Base-by-base conservation (phyloP, 163 green algal species). In the Chlorella variabilis region DNA sequence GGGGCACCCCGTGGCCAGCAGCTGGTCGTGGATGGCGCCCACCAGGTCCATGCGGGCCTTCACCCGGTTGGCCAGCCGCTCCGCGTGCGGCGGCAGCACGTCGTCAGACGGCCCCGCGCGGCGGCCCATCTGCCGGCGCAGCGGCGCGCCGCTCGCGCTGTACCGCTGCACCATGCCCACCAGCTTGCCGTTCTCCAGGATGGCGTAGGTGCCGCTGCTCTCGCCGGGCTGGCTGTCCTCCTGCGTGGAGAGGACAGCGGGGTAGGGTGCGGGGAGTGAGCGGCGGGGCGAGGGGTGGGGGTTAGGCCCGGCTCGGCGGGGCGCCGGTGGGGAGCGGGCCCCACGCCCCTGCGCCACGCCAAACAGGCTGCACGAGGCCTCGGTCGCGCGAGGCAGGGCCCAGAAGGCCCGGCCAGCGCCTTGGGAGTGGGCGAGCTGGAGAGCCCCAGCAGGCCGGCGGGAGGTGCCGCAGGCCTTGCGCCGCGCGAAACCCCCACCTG, bases 141-240 rank as follows among this genome's bases (percentile, higher is more conserved):
- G 49, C 71, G 49, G 49, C 71, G 45, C 45, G 41, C 39, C 70
- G 39, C 51, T 39, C 29, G 23, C 39, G 8, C 38, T 45, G 48
- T 66, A 65, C 38, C 45, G 71, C 54, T 70, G 25, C 73, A 80
- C 51, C 54, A 80, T 21, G 73, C 73, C 73, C 36, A 80, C 56
- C 73, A 80, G 38, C 1, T 38, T 41, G 21, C 73, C 73, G 56
- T 69, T 38, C 27, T 80, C 34, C 38, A 80, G 38, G 56, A 80
- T 59, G 56, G 59, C 73, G 18, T 71, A 71, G 38, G 73, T 80
- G 36, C 48, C 36, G 70, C 48, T 66, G 70, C 41, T 58, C 21
- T 39, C n/a, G 36, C 27, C 38, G 27, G 73, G 73, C 48, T 33
- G 31, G 56, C 17, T 59, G 56, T 58, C 56, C 73, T 70, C 73